Conservation (phyloP, 2,329 filamentous ascomycete species). For the Ophiostoma ips region DNA sequence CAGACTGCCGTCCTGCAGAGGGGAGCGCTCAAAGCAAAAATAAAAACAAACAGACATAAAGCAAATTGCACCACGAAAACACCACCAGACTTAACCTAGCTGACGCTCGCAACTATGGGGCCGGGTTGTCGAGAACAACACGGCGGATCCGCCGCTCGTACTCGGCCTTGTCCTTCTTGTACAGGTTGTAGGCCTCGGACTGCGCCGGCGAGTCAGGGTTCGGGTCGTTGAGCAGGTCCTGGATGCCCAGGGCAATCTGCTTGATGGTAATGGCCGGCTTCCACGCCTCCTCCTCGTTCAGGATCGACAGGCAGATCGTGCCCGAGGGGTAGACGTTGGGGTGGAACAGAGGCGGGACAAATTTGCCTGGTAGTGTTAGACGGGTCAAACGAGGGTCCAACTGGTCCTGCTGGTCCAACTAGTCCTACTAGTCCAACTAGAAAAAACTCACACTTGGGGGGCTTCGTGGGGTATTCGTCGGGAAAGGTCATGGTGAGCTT, state of each 20-base stretch:
- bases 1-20: too few relatives aligned
- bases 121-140: constrained; percentile 80
- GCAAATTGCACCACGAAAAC: too few relatives aligned
- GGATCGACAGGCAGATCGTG: constrained; percentile 89
- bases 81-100: too few relatives aligned
- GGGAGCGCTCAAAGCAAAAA: too few relatives aligned
- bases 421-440: too few relatives aligned
- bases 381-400: too few relatives aligned
- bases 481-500: constrained; percentile 89
- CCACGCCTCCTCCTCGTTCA: constrained; percentile 98
- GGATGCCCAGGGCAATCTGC: constrained; percentile 90
- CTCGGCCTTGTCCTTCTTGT: constrained; percentile 73
- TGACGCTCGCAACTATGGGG: constrained; percentile 34
- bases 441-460: constrained; percentile 73
- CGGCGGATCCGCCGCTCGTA: constrained; percentile 82
- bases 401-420: too few relatives aligned
- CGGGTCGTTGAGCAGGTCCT: constrained; percentile 88
- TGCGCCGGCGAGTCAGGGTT: constrained; percentile 96
- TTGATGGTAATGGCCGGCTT: constrained; percentile 97
- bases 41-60: too few relatives aligned
- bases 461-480: constrained; percentile 96
- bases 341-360: constrained; percentile 88
- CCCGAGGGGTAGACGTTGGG: constrained; percentile 98
- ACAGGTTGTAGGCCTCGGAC: constrained; percentile 93
- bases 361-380: constrained; percentile 46